These are phyloP conservation scores for Phaeosphaeriaceae sp. DNA, from an alignment of 2,329 filamentous ascomycete genomes.

Conservation along the genomic window DNA sequence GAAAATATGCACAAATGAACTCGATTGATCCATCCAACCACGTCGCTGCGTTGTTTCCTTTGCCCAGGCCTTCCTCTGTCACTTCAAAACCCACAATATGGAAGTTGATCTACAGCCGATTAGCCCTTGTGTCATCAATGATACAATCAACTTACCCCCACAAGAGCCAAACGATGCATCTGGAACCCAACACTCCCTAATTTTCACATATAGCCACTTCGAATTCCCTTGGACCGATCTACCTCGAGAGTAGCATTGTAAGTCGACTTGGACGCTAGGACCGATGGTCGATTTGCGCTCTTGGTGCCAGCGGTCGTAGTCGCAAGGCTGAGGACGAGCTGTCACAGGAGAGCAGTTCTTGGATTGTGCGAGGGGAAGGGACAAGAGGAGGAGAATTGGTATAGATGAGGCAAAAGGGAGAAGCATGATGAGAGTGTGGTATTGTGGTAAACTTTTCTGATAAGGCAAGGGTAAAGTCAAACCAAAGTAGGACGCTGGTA, in stretches of 20 bases:
- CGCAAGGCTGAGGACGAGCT: not conserved
- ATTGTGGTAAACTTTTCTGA: not conserved
- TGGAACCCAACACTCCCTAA: conserved; percentile 5
- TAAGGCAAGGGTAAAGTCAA: not conserved
- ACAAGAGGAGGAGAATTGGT: no score
- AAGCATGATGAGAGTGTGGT: not conserved
- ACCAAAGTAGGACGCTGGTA: not conserved
- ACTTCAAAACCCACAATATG: not conserved
- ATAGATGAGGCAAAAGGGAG: not conserved
- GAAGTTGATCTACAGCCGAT: not conserved
- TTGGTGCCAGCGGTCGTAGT: conserved; percentile 8
- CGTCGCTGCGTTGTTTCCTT: no score
- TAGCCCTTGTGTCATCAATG: no score
- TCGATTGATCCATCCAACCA: no score
- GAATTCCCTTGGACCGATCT: not conserved
- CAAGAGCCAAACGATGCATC: not conserved
- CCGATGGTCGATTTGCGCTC: conserved; percentile 2
- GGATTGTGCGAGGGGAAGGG: not conserved
- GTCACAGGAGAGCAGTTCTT: not conserved
- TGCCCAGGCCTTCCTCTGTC: no score
- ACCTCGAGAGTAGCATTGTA: conserved; percentile 2
- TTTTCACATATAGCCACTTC: conserved; percentile 2
- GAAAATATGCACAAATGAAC: no score
- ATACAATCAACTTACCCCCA: not conserved
- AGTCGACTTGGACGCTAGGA: not conserved